A percentile compares a stretch with the other conserved stretches of the same genome.
Evolutionary conservation across 148 eudicot genomes (phyloP).

Genomic region (Chenopodium formosanum): DNA sequence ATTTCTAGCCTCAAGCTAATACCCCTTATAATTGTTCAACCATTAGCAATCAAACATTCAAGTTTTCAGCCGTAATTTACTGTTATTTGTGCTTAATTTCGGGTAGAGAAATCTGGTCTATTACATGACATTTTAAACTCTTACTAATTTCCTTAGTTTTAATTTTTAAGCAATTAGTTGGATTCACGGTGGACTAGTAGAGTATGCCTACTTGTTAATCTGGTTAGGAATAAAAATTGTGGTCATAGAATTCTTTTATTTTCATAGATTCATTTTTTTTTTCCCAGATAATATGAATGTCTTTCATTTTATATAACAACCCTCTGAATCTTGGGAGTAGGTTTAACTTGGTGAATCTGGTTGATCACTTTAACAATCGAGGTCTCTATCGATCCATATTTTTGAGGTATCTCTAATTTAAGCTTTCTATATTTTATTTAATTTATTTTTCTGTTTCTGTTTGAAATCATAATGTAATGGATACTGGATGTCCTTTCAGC

Average conservation of each 20-base stretch:
- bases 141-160: too few relatives aligned
- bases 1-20: too few relatives aligned
- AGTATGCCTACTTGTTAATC: background rate
- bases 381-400: constrained; percentile 90
- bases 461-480: constrained; percentile 5
- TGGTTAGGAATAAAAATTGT: background rate
- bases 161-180: background rate
- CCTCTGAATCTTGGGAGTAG: constrained; percentile 34
- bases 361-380: constrained; percentile 83
- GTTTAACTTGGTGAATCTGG: constrained; percentile 68
- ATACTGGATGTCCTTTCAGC: constrained; percentile 42
- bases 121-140: background rate
- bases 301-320: constrained; percentile 5
- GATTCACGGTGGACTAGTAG: background rate
- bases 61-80: too few relatives aligned
- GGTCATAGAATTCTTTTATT: background rate
- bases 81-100: too few relatives aligned
- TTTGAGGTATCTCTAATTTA: constrained; percentile 49
- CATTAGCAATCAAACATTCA: too few relatives aligned
- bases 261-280: too few relatives aligned
- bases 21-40: too few relatives aligned
- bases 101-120: too few relatives aligned
- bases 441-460: background rate
- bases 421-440: background rate
- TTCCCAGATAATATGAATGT: background rate